Evolutionary conservation across 2,329 filamentous ascomycete species (phyloP), one percentile per base, ranked within the genome.

Genomic region (Blumeria graminis): DNA sequence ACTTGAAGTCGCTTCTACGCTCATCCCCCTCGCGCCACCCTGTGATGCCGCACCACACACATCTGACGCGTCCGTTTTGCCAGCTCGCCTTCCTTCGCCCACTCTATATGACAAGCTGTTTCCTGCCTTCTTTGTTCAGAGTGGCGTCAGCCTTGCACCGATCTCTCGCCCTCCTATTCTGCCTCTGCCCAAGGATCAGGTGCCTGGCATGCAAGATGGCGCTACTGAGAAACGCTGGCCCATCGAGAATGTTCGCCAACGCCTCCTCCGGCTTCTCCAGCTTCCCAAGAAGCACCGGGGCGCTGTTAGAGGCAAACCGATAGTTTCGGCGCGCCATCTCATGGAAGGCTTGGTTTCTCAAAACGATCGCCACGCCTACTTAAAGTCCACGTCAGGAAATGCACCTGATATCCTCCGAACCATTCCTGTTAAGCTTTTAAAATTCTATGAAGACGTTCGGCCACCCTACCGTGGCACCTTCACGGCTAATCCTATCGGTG

Each of bases 101-200:
- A 28, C 22, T 28, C 22, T 28, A 1, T 89, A 86, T 61, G 71
- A 84, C 16, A 80, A 78, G 61, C 71, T 75, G 38, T 96, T 96
- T 64, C 76, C 87, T 35, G 81, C 85, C 0, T 96, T 95, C 67
- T 89, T 84, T 60, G 65, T 92, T 50, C 83, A 86, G 58, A 74
- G 80, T 2, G 76, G 86, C 63, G 84, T 86, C 1, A 76, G 70
- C n/a, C 62, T 95, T 56, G 87, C 88, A 0, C 73, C 75, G 0
- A 62, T 62, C 0, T 70, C 73, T 53, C 72, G 71, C 1, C 78
- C 78, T 33, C 67, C 73, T 41, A 73, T 81, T 66, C 80, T 86
- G 60, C 65, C 74, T 1, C 72, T 78, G 58, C 75, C 77, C 0
- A 70, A 72, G 32, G 65, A 71, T n/a, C 69, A 64, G 55, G 80